These are phyloP conservation scores for Fraxinus platypoda DNA, from an alignment of 305 asterid species.

Conservation along the genomic window DNA sequence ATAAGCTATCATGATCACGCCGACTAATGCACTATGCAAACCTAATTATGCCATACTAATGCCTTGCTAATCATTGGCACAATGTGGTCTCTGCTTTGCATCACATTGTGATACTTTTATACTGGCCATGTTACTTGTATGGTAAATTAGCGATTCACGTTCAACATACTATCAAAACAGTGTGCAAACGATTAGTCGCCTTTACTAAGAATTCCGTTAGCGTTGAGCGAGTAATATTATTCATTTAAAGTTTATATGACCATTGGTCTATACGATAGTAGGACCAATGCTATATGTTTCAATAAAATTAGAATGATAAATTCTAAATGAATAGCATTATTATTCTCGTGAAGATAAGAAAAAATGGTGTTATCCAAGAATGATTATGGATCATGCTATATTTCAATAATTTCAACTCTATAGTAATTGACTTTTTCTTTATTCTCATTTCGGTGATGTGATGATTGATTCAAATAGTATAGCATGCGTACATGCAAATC, in stretches of 20 bases:
- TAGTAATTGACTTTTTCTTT: neutral
- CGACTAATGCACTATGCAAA: constrained; percentile 29
- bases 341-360: neutral
- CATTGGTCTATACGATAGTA: neutral
- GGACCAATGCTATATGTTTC: neutral
- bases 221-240: neutral
- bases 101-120: neutral
- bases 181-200: neutral
- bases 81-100: neutral
- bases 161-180: neutral
- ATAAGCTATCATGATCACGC: constrained; percentile 27
- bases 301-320: neutral
- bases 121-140: neutral
- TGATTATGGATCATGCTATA: neutral
- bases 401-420: neutral
- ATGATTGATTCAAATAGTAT: constrained; percentile 16
- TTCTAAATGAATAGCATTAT: no score
- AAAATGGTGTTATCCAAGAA: neutral
- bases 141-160: neutral
- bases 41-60: constrained; percentile 28
- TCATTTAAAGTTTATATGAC: no score
- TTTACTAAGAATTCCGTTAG: neutral
- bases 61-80: constrained; percentile 28
- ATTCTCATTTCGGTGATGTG: constrained; percentile 30
- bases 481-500: constrained; percentile 33